phyloP scores from a whole-genome alignment of 140 eudicot genomes.

The Cichorium intybus region DNA sequence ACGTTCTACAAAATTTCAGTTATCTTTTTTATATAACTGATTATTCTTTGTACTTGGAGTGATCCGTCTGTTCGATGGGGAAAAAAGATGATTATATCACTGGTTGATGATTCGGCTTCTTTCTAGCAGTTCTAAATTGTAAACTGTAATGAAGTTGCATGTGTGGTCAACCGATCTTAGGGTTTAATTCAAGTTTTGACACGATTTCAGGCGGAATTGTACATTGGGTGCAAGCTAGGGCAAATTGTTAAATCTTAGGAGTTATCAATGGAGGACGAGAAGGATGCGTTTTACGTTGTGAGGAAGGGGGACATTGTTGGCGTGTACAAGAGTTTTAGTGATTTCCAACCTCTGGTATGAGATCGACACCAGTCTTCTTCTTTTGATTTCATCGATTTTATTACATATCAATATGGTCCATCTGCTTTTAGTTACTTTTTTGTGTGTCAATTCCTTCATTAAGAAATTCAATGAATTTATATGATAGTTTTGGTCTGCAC shows the following conservation, averaged over 20 bases:
- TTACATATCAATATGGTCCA: not conserved
- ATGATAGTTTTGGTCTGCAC: not conserved
- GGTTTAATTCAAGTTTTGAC: not conserved
- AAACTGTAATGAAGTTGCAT: not conserved
- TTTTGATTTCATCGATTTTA: not conserved
- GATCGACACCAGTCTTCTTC: not conserved
- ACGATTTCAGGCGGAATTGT: not conserved
- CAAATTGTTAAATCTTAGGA: conserved; percentile 8
- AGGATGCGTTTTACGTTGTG: conserved; percentile 72
- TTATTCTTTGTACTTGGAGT: not conserved
- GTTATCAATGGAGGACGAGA: conserved; percentile 58
- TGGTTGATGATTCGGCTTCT: not conserved
- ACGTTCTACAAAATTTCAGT: not conserved
- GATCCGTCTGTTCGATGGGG: not conserved
- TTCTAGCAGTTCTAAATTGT: not conserved
- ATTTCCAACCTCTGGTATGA: conserved; percentile 51
- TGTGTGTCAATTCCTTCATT: not conserved
- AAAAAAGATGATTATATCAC: not conserved
- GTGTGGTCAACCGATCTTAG: not conserved
- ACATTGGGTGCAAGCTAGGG: conserved; percentile 9
- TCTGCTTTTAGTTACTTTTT: not conserved
- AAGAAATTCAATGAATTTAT: not conserved
- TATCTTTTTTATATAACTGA: not conserved
- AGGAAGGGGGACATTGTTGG: conserved; percentile 66
- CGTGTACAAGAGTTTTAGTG: conserved; percentile 55